Evolutionary conservation across 75 land plant genomes (phyloP), one percentile per base, ranked within the genome.

Genomic region (Adiantum capillusveneris): DNA sequence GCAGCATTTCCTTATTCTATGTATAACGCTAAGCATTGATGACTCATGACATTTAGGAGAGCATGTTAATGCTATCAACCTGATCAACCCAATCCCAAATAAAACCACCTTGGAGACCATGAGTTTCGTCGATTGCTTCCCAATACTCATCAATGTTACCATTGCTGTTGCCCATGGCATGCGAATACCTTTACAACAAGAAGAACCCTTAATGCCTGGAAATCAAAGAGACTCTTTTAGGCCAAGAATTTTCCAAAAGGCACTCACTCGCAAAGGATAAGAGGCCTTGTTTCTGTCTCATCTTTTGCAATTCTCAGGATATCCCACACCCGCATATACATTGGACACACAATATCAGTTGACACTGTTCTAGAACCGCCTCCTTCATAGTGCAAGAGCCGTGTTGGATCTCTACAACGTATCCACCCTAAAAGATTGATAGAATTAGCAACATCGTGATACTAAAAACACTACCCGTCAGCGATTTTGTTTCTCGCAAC

Each of bases 31-130:
- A 25, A 53, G 21, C 31, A 19, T 1, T 19, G 59, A 56, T 11
- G 16, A 14, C 59, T 11, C 1, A 30, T 3, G 5, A 58, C 26
- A 58, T 17, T 41, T 30, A 55, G 7, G 17, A 46, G 14, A 46
- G n/a, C 14, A 7, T 2, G 2, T 46, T 5, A 46, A 46, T 22
- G 9, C 3, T 22, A 18, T 53, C 27, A 90, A n/a, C 99, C 86
- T 95, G 99, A 66, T 95, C 99, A 78, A 76, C 92, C 99, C 99
- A 95, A 29, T 95, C 99, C 99, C 99, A 95, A 41, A 95, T 90
- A 57, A 95, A 95, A n/a, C 99, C 99, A 56, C 99, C 99, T 64
- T 95, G 99, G 22, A 95, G 78, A 25, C 99, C 99, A 76, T 69
- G 72, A n/a, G 80, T 90, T 56, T 29, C 70, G 64, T 95, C 86